Conservation (phyloP, 2,329 filamentous ascomycete species). For the Ceratocystis destructans region DNA sequence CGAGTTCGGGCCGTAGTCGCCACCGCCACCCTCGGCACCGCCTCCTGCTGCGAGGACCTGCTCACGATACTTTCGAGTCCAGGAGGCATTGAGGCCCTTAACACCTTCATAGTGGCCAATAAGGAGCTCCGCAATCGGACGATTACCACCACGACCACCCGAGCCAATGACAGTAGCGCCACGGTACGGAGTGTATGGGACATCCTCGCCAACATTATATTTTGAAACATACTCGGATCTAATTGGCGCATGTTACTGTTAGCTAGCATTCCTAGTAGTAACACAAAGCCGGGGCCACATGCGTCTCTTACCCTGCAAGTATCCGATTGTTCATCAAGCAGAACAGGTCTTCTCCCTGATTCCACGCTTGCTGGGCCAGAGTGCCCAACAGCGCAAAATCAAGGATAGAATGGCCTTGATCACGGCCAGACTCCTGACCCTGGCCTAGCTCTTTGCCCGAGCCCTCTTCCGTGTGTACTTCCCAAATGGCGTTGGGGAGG, state of each 20-base stretch:
- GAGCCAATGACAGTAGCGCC: background rate
- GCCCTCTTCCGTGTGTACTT: background rate
- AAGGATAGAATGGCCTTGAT: background rate
- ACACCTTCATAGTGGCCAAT: conserved; percentile 29
- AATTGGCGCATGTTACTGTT: background rate
- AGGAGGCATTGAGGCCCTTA: conserved; percentile 29
- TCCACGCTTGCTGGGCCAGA: background rate
- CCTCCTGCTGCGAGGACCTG: conserved; percentile 25
- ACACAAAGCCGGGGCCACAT: background rate
- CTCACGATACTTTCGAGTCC: conserved; percentile 29
- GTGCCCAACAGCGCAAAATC: background rate
- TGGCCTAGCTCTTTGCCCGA: background rate
- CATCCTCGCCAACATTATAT: background rate
- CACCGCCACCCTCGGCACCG: conserved; percentile 33
- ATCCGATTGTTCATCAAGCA: background rate
- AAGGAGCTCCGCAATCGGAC: conserved; percentile 30
- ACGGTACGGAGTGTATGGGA: background rate
- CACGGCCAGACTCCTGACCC: background rate
- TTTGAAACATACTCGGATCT: background rate
- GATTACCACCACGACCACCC: conserved; percentile 25
- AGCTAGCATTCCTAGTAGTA: background rate
- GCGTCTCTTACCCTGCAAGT: background rate
- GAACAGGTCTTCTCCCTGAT: background rate
- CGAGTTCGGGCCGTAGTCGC: conserved; percentile 30
- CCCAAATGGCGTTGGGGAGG: background rate